Conservation (phyloP, 140 eudicot genomes). For the Ambrosia hybrid region DNA sequence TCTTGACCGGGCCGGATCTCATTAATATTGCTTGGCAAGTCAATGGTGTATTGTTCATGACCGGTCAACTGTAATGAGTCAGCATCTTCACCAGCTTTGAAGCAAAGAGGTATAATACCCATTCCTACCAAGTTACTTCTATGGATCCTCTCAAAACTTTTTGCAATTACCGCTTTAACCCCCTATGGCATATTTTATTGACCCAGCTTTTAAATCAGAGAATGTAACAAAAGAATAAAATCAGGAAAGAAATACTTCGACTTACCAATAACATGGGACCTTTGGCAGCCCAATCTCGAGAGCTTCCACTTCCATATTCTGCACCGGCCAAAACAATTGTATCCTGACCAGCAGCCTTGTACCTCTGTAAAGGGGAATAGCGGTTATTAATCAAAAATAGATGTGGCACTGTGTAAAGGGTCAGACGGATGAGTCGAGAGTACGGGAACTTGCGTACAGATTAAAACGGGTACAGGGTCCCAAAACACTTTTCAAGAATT, state of each 20-base stretch:
- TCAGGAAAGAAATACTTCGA: not conserved
- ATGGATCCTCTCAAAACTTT: slow-evolving; percentile 96
- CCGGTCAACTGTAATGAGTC: slow-evolving; percentile 88
- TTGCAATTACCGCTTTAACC: slow-evolving; percentile 97
- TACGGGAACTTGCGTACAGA: too few relatives aligned
- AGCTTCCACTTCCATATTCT: slow-evolving; percentile 99
- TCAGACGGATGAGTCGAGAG: too few relatives aligned
- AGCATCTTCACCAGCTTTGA: slow-evolving; percentile 93
- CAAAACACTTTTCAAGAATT: too few relatives aligned
- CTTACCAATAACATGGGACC: slow-evolving; percentile 95
- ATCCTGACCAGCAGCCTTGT: slow-evolving; percentile 89
- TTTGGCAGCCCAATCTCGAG: slow-evolving; percentile 99
- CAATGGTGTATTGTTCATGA: slow-evolving; percentile 83
- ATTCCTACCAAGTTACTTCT: slow-evolving; percentile 95
- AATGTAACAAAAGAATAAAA: not conserved
- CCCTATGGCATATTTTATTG: slow-evolving; percentile 51
- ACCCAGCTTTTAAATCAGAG: not conserved
- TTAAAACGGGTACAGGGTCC: too few relatives aligned
- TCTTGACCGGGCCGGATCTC: slow-evolving; percentile 99
- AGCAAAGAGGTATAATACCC: slow-evolving; percentile 96
- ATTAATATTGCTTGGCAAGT: slow-evolving; percentile 63
- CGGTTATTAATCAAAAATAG: not conserved
- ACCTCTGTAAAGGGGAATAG: slow-evolving; percentile 45
- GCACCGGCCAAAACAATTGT: slow-evolving; percentile 95
- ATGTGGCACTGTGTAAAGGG: too few relatives aligned